Base-by-base conservation (phyloP, 345 rosid species). In the Tarenaya hassleriana region DNA sequence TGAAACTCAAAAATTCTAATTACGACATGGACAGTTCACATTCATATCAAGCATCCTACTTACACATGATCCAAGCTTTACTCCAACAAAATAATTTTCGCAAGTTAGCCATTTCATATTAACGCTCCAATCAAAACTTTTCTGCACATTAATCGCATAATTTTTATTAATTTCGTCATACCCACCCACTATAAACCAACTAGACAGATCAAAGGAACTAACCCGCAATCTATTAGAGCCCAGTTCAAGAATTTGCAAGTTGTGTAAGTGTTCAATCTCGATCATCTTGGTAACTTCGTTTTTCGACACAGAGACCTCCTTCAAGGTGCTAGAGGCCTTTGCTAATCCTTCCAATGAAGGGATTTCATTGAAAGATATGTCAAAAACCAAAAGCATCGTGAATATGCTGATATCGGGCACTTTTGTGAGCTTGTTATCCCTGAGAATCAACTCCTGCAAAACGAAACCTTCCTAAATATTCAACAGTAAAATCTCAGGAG, bases 181-280 rank as follows among this genome's bases (percentile, higher is more conserved):
- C n/a, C n/a, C n/a, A 48, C 54, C 0, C 41, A 66, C 7, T 48
- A 2, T 1, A 27, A 53, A 53, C 0, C 10, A 7, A 66, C 18
- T 16, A 59, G 3, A 60, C 40, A 18, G 10, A 47, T 33, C 10
- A 34, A 16, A 54, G 16, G 9, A 1, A 60, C 77, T 59, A 49
- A 92, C 95, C 95, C 88, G 70, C 40, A 92, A 75, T 70, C 81
- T 73, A 69, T 92, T 92, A 21, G 97, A 92, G 47, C 98, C 98
- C 34, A 88, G 83, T 68, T 92, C 97, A 51, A 92, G 97, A 62
- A 92, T 83, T 69, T 73, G 85, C 76, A 92, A 74, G 41, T 85
- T 74, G 58, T 67, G 57, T 3, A 88, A 73, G 55, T 81, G 95
- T 16, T 81, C 84, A 39, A 92, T 83, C 94, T 85, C 98, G 69